phyloP scores from a whole-genome alignment of 345 rosid species.

The Arabidopsis thaliana region DNA sequence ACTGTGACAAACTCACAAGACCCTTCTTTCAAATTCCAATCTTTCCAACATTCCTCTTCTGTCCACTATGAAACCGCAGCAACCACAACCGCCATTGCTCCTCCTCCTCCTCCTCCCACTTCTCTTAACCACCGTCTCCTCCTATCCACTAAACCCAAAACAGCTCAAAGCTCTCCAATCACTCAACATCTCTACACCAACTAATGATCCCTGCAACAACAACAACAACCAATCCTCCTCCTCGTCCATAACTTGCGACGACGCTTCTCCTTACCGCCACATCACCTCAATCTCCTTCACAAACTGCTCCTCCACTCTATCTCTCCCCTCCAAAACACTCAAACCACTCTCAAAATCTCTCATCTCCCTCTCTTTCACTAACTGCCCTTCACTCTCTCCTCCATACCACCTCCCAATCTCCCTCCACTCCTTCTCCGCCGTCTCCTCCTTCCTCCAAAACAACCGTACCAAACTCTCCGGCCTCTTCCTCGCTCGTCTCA shows the following conservation, averaged over 20 bases:
- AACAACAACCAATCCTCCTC: slow-evolving; percentile 42
- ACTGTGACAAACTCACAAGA: slow-evolving; percentile 4
- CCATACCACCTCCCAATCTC: slow-evolving; percentile 66
- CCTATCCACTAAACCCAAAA: slow-evolving; percentile 66
- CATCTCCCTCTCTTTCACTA: slow-evolving; percentile 58
- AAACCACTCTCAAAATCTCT: slow-evolving; percentile 65
- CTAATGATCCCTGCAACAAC: slow-evolving; percentile 64
- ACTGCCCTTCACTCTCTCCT: slow-evolving; percentile 57
- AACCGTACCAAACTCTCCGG: slow-evolving; percentile 50
- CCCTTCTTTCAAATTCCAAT: slow-evolving; percentile 12
- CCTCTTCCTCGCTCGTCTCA: slow-evolving; percentile 67
- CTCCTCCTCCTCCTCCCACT: slow-evolving; percentile 24
- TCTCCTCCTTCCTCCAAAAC: slow-evolving; percentile 58
- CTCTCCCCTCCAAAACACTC: slow-evolving; percentile 64
- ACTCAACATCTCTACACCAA: slow-evolving; percentile 57
- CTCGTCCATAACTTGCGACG: slow-evolving; percentile 55
- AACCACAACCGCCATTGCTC: slow-evolving; percentile 33
- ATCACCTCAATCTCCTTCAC: slow-evolving; percentile 68
- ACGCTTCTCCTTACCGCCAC: slow-evolving; percentile 70
- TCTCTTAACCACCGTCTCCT: slow-evolving; percentile 34
- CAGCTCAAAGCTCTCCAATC: slow-evolving; percentile 68
- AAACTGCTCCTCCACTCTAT: slow-evolving; percentile 59
- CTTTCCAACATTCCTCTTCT: neutral
- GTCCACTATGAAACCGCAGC: slow-evolving; percentile 48
- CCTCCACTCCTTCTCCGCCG: slow-evolving; percentile 58